Percentiles rank a stretch among this genome's conserved stretches.
phyloP scores from a whole-genome alignment of 2,329 filamentous ascomycete species.

The Didymella exigua region DNA sequence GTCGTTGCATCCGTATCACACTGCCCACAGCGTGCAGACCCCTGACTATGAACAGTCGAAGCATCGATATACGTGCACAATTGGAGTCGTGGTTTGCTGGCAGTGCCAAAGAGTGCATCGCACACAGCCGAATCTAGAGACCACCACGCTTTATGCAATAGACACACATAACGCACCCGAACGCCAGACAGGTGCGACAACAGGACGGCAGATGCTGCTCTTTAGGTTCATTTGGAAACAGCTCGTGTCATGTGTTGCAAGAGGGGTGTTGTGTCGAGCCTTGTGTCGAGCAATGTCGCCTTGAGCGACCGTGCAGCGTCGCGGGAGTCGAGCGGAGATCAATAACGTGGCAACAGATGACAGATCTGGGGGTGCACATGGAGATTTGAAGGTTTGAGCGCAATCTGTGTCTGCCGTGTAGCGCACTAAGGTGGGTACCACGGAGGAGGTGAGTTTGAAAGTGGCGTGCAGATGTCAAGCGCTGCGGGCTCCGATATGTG shows the following conservation, averaged over 20 bases:
- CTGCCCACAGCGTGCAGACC: background rate
- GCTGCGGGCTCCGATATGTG: conserved; percentile 5
- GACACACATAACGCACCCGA: background rate
- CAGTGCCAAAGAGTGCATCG: background rate
- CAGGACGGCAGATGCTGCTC: background rate
- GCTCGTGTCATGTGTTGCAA: conserved; percentile 7
- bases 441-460: background rate
- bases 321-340: conserved; percentile 2
- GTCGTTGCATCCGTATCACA: background rate
- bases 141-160: background rate
- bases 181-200: background rate
- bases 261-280: conserved; percentile 1
- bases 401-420: conserved; percentile 3
- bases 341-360: conserved; percentile 21
- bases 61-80: background rate
- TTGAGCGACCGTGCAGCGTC: conserved; percentile 6
- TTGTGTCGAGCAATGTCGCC: conserved; percentile 7
- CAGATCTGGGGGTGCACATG: conserved; percentile 15
- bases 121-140: background rate
- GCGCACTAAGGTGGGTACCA: background rate
- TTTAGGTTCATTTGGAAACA: background rate
- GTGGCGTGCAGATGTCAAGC: conserved; percentile 5
- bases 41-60: background rate
- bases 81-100: background rate
- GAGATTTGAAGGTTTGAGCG: background rate